A percentile compares a stretch with the other conserved stretches of the same genome.
phyloP scores from a whole-genome alignment of 2,329 filamentous ascomycete genomes.

The Cercospora sesami region DNA sequence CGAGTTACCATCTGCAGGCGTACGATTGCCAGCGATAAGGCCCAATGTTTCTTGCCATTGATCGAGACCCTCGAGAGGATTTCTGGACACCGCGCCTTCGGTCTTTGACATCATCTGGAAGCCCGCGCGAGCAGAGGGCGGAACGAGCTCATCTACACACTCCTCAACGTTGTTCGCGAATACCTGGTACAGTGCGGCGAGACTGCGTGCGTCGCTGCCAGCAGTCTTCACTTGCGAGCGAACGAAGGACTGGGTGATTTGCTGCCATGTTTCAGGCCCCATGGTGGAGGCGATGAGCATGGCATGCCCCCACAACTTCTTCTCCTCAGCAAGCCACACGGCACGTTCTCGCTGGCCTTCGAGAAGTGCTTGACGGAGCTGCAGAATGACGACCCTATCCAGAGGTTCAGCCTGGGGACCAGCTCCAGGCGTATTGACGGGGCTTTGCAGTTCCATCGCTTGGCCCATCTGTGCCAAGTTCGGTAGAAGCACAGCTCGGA shows the following conservation, averaged over 20 bases:
- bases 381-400: constrained; percentile 68
- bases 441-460: constrained; percentile 41
- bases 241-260: constrained; percentile 92
- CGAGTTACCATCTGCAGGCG: constrained; percentile 72
- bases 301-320: constrained; percentile 92
- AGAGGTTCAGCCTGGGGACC: constrained; percentile 61
- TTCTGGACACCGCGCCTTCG: constrained; percentile 61
- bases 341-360: constrained; percentile 85
- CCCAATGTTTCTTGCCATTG: constrained; percentile 91
- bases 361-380: constrained; percentile 71
- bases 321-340: constrained; percentile 90
- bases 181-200: constrained; percentile 89
- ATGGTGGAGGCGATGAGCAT: constrained; percentile 84
- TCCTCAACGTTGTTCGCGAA: constrained; percentile 93
- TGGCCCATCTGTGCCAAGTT: constrained; percentile 43
- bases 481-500: constrained; percentile 73
- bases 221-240: constrained; percentile 86
- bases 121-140: constrained; percentile 85
- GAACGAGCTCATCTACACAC: constrained; percentile 92
- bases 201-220: constrained; percentile 76
- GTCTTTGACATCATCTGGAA: constrained; percentile 85
- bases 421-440: constrained; percentile 21
- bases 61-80: constrained; percentile 80
- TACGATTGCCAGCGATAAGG: constrained; percentile 85
- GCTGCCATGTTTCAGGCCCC: constrained; percentile 75